Evolutionary conservation across 495 filamentous ascomycete species (phyloP).

Genomic region (Hyaloscypha finlandica): DNA sequence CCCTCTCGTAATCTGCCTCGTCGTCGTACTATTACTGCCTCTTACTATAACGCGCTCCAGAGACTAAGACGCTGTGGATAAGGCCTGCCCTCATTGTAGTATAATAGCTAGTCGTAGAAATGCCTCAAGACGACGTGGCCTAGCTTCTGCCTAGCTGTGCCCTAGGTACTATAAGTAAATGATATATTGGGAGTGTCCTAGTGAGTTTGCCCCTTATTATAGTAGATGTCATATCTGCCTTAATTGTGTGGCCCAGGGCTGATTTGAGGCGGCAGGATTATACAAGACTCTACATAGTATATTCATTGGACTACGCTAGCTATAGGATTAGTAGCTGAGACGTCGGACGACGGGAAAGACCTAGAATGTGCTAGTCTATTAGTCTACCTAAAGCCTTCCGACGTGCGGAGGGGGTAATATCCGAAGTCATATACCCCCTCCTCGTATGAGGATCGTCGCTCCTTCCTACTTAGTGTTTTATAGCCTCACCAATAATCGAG

Average conservation of each 20-base stretch:
- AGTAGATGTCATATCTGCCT: slow-evolving; percentile 8
- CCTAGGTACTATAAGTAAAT: not conserved
- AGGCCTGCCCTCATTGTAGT: slow-evolving; percentile 12
- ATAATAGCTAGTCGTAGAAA: slow-evolving; percentile 7
- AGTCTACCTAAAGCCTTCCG: slow-evolving; percentile 18
- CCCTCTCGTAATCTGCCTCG: slow-evolving; percentile 28
- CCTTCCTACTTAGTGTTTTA: slow-evolving; percentile 12
- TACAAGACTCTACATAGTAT: no score
- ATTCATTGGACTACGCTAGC: slow-evolving; percentile 15
- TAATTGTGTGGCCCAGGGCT: slow-evolving; percentile 20
- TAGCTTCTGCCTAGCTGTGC: slow-evolving; percentile 17
- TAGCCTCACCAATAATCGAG: slow-evolving; percentile 15
- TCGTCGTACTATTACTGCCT: slow-evolving; percentile 22
- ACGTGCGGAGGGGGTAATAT: not conserved
- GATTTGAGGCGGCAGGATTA: slow-evolving; percentile 6
- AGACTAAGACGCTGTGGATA: slow-evolving; percentile 16
- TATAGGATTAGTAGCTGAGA: slow-evolving; percentile 23
- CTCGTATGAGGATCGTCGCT: not conserved
- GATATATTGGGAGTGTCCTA: not conserved
- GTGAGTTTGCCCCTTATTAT: not conserved
- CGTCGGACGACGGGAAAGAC: slow-evolving; percentile 15
- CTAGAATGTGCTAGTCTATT: slow-evolving; percentile 11
- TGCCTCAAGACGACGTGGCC: slow-evolving; percentile 9
- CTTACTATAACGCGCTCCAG: slow-evolving; percentile 16
- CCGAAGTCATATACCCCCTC: slow-evolving; percentile 1